A percentile compares a stretch with the other conserved stretches of the same genome.
phyloP scores from a whole-genome alignment of 768 basidiomycete species.

The Gymnopilus dilepis region DNA sequence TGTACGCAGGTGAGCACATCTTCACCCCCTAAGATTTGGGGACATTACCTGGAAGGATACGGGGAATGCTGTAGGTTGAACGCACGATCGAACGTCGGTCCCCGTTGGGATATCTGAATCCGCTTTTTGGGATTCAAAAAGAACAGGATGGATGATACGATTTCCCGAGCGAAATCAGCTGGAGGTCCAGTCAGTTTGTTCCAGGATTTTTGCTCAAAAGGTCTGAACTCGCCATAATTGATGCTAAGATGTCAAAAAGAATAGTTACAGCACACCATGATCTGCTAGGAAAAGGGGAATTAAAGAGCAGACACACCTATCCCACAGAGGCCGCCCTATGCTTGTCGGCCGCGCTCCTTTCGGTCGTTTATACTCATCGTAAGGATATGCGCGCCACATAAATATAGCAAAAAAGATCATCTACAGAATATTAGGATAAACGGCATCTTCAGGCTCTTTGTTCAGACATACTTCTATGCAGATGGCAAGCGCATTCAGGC shows the following conservation, averaged over 20 bases:
- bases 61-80: constrained; percentile 21
- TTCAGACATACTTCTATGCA: constrained; percentile 72
- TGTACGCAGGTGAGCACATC: no score
- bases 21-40: no score
- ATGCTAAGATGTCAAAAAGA: constrained; percentile 28
- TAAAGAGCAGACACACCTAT: constrained; percentile 48
- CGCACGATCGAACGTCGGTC: constrained; percentile 22
- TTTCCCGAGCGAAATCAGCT: constrained; percentile 26
- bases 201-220: neutral
- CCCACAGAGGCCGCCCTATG: constrained; percentile 75
- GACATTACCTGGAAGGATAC: neutral
- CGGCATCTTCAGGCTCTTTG: neutral
- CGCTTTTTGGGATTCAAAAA: constrained; percentile 22
- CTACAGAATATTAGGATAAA: constrained; percentile 40
- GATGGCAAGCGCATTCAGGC: constrained; percentile 80
- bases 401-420: constrained; percentile 82
- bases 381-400: constrained; percentile 87
- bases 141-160: constrained; percentile 24
- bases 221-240: constrained; percentile 38
- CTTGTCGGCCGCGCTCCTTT: constrained; percentile 51
- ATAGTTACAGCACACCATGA: neutral
- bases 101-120: neutral
- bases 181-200: neutral
- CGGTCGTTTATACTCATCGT: constrained; percentile 62
- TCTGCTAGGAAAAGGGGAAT: constrained; percentile 23